A percentile compares a stretch with the other conserved stretches of the same genome.
Evolutionary conservation across 257 asterid genomes (phyloP).

Genomic region (Nicotiana otophora): DNA sequence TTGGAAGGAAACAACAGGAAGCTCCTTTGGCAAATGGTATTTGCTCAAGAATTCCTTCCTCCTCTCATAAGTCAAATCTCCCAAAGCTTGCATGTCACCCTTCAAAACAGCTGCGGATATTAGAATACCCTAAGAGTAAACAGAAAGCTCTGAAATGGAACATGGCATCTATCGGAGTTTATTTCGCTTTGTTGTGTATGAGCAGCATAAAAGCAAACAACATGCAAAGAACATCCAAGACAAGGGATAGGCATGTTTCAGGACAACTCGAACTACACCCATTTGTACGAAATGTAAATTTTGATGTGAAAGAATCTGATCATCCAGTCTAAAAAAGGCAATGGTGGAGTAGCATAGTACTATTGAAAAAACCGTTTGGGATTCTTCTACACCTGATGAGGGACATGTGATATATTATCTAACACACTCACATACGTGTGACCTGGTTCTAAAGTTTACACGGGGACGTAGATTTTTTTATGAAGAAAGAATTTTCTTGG

Average conservation of each 20-base stretch:
- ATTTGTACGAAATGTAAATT: neutral
- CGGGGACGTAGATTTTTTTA: neutral
- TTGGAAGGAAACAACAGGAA: conserved; percentile 79
- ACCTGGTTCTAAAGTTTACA: neutral
- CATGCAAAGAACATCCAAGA: neutral
- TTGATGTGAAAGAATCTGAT: neutral
- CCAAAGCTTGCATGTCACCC: conserved; percentile 97
- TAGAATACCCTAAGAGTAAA: conserved; percentile 1
- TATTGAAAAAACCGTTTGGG: neutral
- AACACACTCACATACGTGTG: neutral
- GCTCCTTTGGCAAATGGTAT: conserved; percentile 68
- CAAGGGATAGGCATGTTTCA: neutral
- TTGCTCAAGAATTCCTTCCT: conserved; percentile 71
- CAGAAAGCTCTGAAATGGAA: neutral
- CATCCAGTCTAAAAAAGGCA: neutral
- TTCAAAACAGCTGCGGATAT: conserved; percentile 28
- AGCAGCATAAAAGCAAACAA: neutral
- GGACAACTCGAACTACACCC: neutral
- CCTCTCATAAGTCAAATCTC: conserved; percentile 82
- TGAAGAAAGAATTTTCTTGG: no score
- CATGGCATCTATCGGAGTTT: neutral
- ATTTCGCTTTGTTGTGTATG: neutral
- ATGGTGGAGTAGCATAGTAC: neutral
- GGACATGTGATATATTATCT: neutral
- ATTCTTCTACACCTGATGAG: neutral